Percentiles rank a stretch among this genome's conserved stretches.
Conservation (phyloP, 805 yeast genomes). For the Candida endomychidarum region DNA sequence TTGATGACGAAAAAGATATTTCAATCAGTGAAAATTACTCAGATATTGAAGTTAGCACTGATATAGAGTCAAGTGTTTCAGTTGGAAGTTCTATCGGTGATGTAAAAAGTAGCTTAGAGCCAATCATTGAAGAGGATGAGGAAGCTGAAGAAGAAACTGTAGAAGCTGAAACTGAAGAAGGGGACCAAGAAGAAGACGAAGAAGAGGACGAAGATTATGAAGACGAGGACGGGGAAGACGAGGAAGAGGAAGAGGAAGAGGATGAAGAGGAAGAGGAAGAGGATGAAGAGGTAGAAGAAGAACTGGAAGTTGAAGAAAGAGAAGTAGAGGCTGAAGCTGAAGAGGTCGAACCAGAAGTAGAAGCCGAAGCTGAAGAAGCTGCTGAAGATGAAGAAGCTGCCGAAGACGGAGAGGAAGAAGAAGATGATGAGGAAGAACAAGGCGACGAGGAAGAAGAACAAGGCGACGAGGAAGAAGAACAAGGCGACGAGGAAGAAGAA, state of each 20-base stretch:
- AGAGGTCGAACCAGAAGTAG: constrained; percentile 1
- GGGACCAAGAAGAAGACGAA: background rate
- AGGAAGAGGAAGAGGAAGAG: constrained; percentile 2
- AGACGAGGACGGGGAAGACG: constrained; percentile 13
- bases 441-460: background rate
- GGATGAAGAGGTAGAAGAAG: constrained; percentile 3
- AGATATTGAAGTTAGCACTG: constrained; percentile 5
- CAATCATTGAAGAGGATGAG: background rate
- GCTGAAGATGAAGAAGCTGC: background rate
- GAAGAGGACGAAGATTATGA: constrained; percentile 14
- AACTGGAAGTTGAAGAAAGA: constrained; percentile 5
- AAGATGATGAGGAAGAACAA: background rate
- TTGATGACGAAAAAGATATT: constrained; percentile 12
- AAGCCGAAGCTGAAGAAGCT: constrained; percentile 4
- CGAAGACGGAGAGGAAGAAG: background rate
- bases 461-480: background rate
- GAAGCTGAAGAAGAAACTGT: constrained; percentile 5
- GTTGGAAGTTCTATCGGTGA: constrained; percentile 6
- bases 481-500: constrained; percentile 1
- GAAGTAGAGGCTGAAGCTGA: background rate
- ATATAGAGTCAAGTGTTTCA: constrained; percentile 1
- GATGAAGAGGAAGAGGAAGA: constrained; percentile 10
- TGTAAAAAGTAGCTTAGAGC: background rate
- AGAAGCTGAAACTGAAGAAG: constrained; percentile 14
- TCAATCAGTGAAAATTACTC: constrained; percentile 10